Evolutionary conservation across 73 alveolate species (phyloP), one percentile per base, ranked within the genome.

Genomic region (Tetrahymena thermophila): DNA sequence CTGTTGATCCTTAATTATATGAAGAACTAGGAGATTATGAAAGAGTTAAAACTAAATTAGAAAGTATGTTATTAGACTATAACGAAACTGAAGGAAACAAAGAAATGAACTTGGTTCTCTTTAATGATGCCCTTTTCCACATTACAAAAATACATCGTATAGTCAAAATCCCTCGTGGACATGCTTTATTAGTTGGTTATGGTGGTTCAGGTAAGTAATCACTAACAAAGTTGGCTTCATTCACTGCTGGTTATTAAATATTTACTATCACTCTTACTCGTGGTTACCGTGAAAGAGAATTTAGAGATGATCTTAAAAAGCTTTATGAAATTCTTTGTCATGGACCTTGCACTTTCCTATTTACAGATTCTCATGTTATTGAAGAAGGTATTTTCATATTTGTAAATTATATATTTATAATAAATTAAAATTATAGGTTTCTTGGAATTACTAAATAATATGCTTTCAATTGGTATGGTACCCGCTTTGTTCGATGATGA

Each of bases 401-500:
- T 40, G 9, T 7, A 28, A 50, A 19, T 43, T 5, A 50, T 50
- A 40, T 50, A 50, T 50, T 50, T 50, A 50, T 50, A 15, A 50
- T 50, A 19, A 19, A 50, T 50, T 50, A 19, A 50, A 50, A 50
- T 50, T 0, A 50, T 50, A 50, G 83, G 99, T 16, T 98, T 98
- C 98, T 96, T 99, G 57, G 99, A 99, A 98, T 98, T 99, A 96
- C 96, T 99, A 94, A 99, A 99, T 98, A 99, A 99, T 98, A 99
- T 99, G 96, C 98, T 99, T 44, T 99, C 99, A 16, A 99, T 99
- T 71, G 99, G 99, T 93, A 99, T 99, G 98, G 99, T 99, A 35
- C 99, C 99, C 1, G 99, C 99, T 4, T 96, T 99, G 57, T 99
- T 98, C 97, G 99, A 99, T 93, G 99, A 99, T 96, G 99, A 99